Percentiles rank a stretch among this genome's conserved stretches.
Conservation (phyloP, 495 filamentous ascomycete genomes). For the Xylaria curta region DNA sequence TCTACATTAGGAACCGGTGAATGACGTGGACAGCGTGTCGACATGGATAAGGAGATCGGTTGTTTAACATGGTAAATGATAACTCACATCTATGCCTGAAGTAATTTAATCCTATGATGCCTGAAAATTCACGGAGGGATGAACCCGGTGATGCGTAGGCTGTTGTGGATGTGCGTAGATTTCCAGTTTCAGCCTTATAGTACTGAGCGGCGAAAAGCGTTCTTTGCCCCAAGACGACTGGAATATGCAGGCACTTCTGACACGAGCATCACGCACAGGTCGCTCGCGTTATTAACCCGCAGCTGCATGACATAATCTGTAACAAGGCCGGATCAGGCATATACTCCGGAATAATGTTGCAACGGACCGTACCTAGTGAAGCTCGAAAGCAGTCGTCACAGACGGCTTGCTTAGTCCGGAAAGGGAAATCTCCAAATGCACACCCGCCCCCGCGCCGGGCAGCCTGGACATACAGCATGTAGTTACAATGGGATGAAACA, state of each 20-base stretch:
- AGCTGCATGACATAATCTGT: constrained; percentile 29
- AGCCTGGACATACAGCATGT: background rate
- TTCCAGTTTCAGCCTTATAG: constrained; percentile 24
- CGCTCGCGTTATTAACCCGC: constrained; percentile 20
- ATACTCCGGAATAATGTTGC: constrained; percentile 6
- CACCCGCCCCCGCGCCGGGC: constrained; percentile 16
- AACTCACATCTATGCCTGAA: constrained; percentile 27
- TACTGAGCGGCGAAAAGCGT: constrained; percentile 2
- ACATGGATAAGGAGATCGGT: constrained; percentile 13
- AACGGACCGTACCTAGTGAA: background rate
- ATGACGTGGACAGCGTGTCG: constrained; percentile 26
- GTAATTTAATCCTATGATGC: constrained; percentile 17
- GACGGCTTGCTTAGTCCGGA: constrained; percentile 10
- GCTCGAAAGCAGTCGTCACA: background rate
- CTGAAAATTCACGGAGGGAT: background rate
- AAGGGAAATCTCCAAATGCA: constrained; percentile 13
- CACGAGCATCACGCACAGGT: constrained; percentile 26
- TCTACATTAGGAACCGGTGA: background rate
- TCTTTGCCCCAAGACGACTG: constrained; percentile 19
- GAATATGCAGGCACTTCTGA: constrained; percentile 27
- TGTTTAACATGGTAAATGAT: constrained; percentile 19
- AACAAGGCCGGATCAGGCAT: constrained; percentile 22
- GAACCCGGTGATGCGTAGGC: background rate
- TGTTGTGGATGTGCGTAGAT: background rate
- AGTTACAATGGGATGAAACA: constrained; percentile 22